Conservation (phyloP, 148 eudicot genomes). For the Drosera capensis region DNA sequence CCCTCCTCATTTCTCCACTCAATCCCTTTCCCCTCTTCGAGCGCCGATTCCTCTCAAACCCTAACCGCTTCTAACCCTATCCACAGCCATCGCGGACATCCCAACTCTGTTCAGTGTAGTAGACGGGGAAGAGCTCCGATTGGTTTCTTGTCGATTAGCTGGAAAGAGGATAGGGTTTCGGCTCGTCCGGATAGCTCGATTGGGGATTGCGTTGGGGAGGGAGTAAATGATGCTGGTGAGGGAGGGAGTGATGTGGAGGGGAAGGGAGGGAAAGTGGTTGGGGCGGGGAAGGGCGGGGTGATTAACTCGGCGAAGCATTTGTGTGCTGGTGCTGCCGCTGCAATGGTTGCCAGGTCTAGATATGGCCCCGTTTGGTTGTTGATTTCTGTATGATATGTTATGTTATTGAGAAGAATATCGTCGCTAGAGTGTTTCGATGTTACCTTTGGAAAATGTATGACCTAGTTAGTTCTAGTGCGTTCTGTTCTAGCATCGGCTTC, state of each 20-base stretch:
- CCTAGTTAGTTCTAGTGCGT: no score
- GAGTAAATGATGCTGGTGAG: neutral
- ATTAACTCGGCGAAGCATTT: constrained; percentile 73
- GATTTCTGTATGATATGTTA: neutral
- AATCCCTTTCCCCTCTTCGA: constrained; percentile 7
- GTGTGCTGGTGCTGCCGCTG: constrained; percentile 91
- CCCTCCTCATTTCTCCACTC: constrained; percentile 29
- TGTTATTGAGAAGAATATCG: neutral
- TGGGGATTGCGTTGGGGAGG: constrained; percentile 1
- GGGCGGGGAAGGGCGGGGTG: constrained; percentile 30
- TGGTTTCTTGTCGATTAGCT: neutral
- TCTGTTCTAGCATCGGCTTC: no score
- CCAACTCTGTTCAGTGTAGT: no score
- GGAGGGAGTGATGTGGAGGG: constrained; percentile 5
- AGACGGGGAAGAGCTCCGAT: no score
- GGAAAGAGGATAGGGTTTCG: constrained; percentile 2
- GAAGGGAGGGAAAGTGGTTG: constrained; percentile 6
- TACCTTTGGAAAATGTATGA: no score
- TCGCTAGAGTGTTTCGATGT: neutral
- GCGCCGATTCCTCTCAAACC: neutral
- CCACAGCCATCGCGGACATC: no score
- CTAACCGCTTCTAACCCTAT: no score
- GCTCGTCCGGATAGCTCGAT: constrained; percentile 2
- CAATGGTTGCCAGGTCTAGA: constrained; percentile 96
- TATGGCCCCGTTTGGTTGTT: neutral